Conservation (phyloP, 208 protist species). For the Trypanosoma mega region DNA sequence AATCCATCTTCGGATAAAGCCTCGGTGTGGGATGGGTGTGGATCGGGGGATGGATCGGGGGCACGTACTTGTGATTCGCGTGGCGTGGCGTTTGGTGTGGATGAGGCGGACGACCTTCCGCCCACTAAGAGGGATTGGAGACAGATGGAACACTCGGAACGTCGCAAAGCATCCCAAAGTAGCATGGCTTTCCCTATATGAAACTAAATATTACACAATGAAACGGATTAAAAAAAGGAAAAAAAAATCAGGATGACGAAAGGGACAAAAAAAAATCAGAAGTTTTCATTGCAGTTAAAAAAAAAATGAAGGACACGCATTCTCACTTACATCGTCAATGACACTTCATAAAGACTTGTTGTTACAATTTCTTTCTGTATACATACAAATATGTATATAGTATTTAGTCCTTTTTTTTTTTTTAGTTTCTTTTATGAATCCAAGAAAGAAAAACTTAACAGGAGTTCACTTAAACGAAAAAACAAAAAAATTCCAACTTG, state of each 20-base stretch:
- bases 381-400: conserved; percentile 5
- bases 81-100: background rate
- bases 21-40: background rate
- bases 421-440: too few species aligned
- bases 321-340: background rate
- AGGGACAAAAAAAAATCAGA: background rate
- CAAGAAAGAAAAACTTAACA: too few species aligned
- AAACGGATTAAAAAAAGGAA: conserved; percentile 2
- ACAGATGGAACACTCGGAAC: conserved; percentile 77
- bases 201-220: background rate
- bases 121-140: conserved; percentile 47
- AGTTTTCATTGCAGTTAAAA: background rate
- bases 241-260: background rate
- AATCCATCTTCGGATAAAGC: conserved; percentile 24
- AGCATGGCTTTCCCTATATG: conserved; percentile 8
- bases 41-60: background rate
- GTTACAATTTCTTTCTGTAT: background rate
- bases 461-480: conserved; percentile 12
- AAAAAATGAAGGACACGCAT: conserved; percentile 2
- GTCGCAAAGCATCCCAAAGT: conserved; percentile 38
- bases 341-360: background rate
- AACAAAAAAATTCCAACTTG: background rate
- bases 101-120: background rate
- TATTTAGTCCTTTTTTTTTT: too few species aligned
- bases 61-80: background rate